phyloP scores from a whole-genome alignment of 495 filamentous ascomycete species.

The Aspergillus ostianus region DNA sequence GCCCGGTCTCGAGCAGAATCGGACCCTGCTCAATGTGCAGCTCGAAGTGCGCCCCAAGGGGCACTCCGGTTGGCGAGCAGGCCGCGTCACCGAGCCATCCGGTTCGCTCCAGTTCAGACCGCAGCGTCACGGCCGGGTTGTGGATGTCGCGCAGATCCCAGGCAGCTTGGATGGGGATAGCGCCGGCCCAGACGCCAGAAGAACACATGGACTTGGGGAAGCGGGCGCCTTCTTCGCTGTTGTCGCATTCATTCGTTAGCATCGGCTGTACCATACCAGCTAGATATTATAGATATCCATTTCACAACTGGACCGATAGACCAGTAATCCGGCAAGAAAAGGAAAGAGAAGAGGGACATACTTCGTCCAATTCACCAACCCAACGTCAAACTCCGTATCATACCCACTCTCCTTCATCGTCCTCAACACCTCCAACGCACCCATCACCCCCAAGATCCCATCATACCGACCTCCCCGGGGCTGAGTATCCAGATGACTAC shows the following conservation, averaged over 20 bases:
- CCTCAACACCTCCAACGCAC: constrained; percentile 65
- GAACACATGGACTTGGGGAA: constrained; percentile 75
- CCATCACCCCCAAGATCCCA: constrained; percentile 68
- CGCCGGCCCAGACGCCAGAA: constrained; percentile 71
- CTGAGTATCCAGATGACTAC: constrained; percentile 56
- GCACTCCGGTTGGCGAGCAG: constrained; percentile 25
- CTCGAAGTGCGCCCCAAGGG: constrained; percentile 73
- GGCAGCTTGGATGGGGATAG: constrained; percentile 58
- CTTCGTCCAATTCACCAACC: constrained; percentile 77
- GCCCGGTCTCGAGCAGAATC: constrained; percentile 54
- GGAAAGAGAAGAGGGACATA: constrained; percentile 21
- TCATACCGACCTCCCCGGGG: constrained; percentile 71
- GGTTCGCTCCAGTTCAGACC: constrained; percentile 60
- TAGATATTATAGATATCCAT: not conserved
- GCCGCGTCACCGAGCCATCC: constrained; percentile 59
- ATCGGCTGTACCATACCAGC: not conserved
- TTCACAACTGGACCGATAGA: not conserved
- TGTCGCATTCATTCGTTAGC: not conserved
- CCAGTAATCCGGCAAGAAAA: constrained; percentile 8
- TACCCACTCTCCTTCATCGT: constrained; percentile 63
- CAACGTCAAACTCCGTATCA: constrained; percentile 62
- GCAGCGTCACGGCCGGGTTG: constrained; percentile 50
- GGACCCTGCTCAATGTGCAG: constrained; percentile 80
- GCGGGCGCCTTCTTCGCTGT: constrained; percentile 68
- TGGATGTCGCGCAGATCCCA: constrained; percentile 54